These are phyloP conservation scores for Populus hybrid DNA, from an alignment of 441 rosid species.

Conservation along the genomic window DNA sequence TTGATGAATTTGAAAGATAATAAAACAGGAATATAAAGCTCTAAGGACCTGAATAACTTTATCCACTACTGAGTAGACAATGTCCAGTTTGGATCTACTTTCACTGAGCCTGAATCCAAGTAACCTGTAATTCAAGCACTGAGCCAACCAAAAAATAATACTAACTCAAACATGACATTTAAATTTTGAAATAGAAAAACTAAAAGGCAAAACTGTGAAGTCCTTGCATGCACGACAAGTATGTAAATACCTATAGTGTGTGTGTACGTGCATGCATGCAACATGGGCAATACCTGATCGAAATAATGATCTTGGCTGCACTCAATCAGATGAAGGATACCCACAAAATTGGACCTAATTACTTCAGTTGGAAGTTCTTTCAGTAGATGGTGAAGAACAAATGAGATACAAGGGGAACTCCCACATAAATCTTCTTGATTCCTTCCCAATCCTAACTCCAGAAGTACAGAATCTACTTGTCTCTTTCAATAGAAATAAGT, in stretches of 20 bases:
- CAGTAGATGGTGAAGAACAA: slow-evolving; percentile 76
- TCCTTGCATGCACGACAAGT: background rate
- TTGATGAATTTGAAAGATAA: background rate
- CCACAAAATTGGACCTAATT: slow-evolving; percentile 57
- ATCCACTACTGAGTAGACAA: slow-evolving; percentile 41
- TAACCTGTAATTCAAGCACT: slow-evolving; percentile 81
- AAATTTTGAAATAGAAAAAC: slow-evolving; percentile 7
- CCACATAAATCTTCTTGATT: slow-evolving; percentile 46
- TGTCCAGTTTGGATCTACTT: slow-evolving; percentile 35
- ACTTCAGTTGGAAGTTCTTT: slow-evolving; percentile 75
- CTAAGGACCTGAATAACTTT: slow-evolving; percentile 63
- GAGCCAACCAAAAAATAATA: slow-evolving; percentile 21
- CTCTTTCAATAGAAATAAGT: slow-evolving; percentile 35
- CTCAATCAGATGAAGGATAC: slow-evolving; percentile 65
- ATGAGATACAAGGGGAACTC: slow-evolving; percentile 51
- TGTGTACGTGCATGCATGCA: background rate
- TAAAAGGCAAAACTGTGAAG: background rate
- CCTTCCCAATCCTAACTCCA: slow-evolving; percentile 70
- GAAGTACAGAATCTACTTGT: slow-evolving; percentile 48
- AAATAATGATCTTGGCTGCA: slow-evolving; percentile 64
- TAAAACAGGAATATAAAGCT: slow-evolving; percentile 17
- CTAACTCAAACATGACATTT: slow-evolving; percentile 15
- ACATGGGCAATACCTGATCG: slow-evolving; percentile 56
- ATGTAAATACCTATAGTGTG: slow-evolving; percentile 1
- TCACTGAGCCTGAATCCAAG: slow-evolving; percentile 82